Base-by-base conservation (phyloP, 2,329 filamentous ascomycete genomes). In the Aspergillus puulaauensis region DNA sequence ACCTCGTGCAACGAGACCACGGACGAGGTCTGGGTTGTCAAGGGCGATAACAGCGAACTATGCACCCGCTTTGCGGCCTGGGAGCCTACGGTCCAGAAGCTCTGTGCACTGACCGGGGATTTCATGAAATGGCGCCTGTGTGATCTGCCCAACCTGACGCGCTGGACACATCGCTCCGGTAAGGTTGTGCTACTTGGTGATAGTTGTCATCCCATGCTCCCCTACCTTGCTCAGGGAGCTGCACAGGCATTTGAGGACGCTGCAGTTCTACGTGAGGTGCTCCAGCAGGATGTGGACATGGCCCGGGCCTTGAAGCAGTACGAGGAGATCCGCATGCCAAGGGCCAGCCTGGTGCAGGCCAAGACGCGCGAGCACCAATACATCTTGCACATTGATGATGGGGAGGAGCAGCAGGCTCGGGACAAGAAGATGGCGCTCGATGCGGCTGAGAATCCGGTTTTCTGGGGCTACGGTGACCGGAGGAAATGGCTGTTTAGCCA, bases 141-240 rank as follows among this genome's bases (percentile, higher is more conserved):
- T 11, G 27, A 31, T 31, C 27, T 17, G 37, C 37, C 17, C 37
- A 40, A 40, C 37, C 17, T 17, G 7, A 15, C 14, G n/a, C 37
- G 37, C 37, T 40, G 37, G 14, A 15, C 37, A 15, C 37, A 17
- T 40, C 14, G 2, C 6, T 40, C 37, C 2, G 17, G 37, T 17
- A 40, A 40, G 37, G 14, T 6, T 17, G 37, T 40, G 37, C 37
- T 40, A 33, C 52, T 52, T 27, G 54, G 54, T 4, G 54, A 57
- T 45, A 35, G 46, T 15, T 51, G 54, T 35, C 54, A 56, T 44
- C 54, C 54, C 4, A 56, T 52, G 47, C 33, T 57, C 40, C 54
- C 48, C 4, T 52, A 57, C 15, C 39, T 52, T 15, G 54, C 54
- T 9, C 54, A 57, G 19, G 54, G 54, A 14, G 54, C 54, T 19